phyloP scores from a whole-genome alignment of 2,329 filamentous ascomycete genomes.

The Chrysoporthe puriensis region DNA sequence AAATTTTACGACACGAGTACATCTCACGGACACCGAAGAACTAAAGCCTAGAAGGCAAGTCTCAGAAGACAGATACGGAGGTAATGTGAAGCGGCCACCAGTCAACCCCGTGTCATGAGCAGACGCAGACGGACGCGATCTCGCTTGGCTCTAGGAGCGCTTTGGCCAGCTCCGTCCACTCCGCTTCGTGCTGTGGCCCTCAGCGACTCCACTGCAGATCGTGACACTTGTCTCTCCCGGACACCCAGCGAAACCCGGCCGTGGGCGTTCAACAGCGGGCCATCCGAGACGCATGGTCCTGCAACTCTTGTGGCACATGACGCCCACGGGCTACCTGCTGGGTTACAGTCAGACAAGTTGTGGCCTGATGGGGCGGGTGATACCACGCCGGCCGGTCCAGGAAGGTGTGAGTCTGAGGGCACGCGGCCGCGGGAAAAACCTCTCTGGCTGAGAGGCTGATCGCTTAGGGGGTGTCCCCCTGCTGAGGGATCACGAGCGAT shows the following conservation, averaged over 20 bases:
- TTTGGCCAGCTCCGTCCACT: slow-evolving; percentile 8
- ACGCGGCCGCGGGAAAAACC: neutral
- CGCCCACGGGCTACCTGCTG: neutral
- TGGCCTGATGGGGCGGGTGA: neutral
- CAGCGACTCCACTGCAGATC: neutral
- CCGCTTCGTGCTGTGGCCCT: neutral
- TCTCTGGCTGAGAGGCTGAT: neutral
- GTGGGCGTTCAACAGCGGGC: neutral
- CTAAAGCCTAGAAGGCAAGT: neutral
- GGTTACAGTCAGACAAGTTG: neutral
- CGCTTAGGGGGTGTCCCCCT: neutral
- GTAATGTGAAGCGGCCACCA: neutral
- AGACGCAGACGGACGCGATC: neutral
- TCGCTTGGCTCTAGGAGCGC: neutral
- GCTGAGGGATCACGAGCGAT: neutral
- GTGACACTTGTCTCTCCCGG: slow-evolving; percentile 7
- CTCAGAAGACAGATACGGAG: neutral
- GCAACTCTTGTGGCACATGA: neutral
- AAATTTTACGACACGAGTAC: neutral
- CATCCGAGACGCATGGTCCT: neutral
- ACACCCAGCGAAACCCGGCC: too few relatives aligned
- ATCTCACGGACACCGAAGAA: neutral
- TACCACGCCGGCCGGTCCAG: neutral
- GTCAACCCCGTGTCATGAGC: slow-evolving; percentile 1
- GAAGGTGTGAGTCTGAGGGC: neutral